Percentiles rank a stretch among this genome's conserved stretches.
These are phyloP conservation scores for Phytophthora pinifolia DNA, from an alignment of 352 stramenopile genomes.

Conservation along the genomic window DNA sequence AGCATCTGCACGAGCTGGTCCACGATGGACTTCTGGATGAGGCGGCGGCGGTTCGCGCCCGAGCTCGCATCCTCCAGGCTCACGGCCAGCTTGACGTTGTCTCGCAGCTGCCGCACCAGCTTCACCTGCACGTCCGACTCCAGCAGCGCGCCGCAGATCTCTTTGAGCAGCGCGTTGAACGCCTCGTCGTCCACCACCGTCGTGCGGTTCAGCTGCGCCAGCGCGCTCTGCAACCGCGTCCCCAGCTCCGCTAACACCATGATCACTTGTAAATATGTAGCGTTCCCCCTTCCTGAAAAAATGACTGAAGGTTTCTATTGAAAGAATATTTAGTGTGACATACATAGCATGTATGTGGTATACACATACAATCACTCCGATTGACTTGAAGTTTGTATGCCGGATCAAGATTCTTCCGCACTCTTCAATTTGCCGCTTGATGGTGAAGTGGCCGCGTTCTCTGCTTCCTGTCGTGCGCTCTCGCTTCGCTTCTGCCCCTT, in stretches of 20 bases:
- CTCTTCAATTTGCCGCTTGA: slow-evolving; percentile 25
- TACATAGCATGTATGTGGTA: too few relatives aligned
- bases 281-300: neutral
- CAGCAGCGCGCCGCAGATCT: slow-evolving; percentile 90
- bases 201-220: slow-evolving; percentile 87
- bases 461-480: slow-evolving; percentile 18
- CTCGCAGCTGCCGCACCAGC: slow-evolving; percentile 86
- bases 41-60: slow-evolving; percentile 79
- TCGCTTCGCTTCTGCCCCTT: slow-evolving; percentile 1
- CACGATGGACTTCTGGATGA: slow-evolving; percentile 92
- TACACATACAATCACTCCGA: slow-evolving; percentile 7
- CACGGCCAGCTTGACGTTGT: slow-evolving; percentile 89
- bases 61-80: slow-evolving; percentile 79
- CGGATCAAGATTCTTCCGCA: neutral
- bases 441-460: slow-evolving; percentile 32
- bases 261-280: slow-evolving; percentile 3
- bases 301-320: slow-evolving; percentile 10
- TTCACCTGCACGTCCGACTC: slow-evolving; percentile 90
- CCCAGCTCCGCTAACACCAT: slow-evolving; percentile 92
- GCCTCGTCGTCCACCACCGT: slow-evolving; percentile 91
- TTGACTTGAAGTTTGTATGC: slow-evolving; percentile 5
- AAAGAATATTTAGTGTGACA: neutral
- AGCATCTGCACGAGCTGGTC: slow-evolving; percentile 91
- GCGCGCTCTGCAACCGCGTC: slow-evolving; percentile 83
- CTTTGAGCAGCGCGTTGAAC: slow-evolving; percentile 89